phyloP scores from a whole-genome alignment of 75 land plant species.

The Cunninghamia lanceolata region DNA sequence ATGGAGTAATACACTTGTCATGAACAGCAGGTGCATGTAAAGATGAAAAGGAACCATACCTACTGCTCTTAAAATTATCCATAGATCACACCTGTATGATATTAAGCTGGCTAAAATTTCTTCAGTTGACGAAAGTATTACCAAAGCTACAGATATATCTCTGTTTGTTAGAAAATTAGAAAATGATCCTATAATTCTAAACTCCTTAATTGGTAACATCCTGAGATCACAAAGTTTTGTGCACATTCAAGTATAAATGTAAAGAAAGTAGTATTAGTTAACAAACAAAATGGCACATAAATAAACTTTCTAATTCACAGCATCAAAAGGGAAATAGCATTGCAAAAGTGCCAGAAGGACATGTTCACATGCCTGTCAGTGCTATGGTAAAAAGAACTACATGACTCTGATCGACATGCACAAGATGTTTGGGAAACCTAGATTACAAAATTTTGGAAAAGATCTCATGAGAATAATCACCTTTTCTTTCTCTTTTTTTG shows the following conservation, averaged over 20 bases:
- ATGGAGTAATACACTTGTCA: neutral
- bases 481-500: constrained; percentile 95
- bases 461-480: constrained; percentile 19
- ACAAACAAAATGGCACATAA: neutral
- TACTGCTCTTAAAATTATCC: neutral
- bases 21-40: neutral
- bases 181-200: neutral
- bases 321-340: neutral
- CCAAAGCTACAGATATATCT: neutral
- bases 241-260: neutral
- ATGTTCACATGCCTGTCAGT: neutral
- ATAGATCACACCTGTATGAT: neutral
- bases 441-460: neutral
- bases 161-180: neutral
- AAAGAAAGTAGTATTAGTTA: neutral
- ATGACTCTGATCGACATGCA: neutral
- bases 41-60: neutral
- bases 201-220: neutral
- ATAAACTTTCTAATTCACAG: neutral
- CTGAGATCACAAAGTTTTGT: neutral
- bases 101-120: neutral
- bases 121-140: neutral
- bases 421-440: neutral
- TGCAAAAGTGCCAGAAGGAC: neutral
- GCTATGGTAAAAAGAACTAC: neutral